A percentile compares a stretch with the other conserved stretches of the same genome.
Evolutionary conservation across 345 rosid species (phyloP).

Genomic region (Mallotus nudiflorus): DNA sequence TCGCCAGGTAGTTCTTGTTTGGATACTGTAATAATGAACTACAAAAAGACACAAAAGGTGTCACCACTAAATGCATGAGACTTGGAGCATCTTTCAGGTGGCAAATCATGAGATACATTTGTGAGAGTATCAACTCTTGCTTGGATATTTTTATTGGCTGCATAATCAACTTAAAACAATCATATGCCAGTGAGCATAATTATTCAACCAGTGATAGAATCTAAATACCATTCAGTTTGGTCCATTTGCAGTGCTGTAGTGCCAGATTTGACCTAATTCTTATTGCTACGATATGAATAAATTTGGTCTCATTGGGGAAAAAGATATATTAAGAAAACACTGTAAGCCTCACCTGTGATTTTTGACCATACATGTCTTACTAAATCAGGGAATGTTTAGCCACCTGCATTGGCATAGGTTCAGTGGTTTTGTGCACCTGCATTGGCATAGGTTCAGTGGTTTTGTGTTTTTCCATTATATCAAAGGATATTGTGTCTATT

Average conservation of each 20-base stretch:
- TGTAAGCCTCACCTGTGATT: too few species aligned
- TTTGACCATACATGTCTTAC: too few species aligned
- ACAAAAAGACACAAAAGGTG: neutral
- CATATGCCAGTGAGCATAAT: neutral
- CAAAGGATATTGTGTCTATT: neutral
- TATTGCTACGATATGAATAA: too few species aligned
- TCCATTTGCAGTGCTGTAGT: neutral
- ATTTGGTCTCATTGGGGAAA: neutral
- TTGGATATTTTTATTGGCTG: neutral
- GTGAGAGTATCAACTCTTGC: neutral
- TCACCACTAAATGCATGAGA: neutral
- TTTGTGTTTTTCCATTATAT: too few species aligned
- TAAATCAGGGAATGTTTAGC: neutral
- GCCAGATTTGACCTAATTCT: neutral
- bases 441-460: too few species aligned
- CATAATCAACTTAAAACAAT: neutral
- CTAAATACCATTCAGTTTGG: neutral
- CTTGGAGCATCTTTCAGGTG: neutral
- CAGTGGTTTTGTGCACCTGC: too few species aligned
- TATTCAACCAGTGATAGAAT: too few species aligned
- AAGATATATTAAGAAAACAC: neutral
- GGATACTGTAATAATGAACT: neutral
- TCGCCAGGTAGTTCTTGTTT: conserved; percentile 47
- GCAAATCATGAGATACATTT: neutral
- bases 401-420: neutral